phyloP scores from a whole-genome alignment of 169 alveolate genomes.

The Besnoitia besnoiti region DNA sequence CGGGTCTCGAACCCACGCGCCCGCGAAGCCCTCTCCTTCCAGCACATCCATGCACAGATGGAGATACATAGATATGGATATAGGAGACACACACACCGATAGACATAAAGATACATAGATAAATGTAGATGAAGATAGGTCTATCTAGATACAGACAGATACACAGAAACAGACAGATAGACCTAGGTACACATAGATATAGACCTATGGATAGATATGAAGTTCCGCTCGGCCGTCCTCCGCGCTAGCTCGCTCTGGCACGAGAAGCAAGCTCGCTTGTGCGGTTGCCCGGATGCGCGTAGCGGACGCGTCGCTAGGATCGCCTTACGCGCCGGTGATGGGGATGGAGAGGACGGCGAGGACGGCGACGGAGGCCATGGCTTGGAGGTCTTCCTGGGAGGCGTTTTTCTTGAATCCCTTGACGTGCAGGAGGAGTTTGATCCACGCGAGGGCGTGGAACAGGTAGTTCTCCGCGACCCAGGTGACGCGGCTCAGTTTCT shows the following conservation, averaged over 20 bases:
- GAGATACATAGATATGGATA: background rate
- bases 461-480: conserved; percentile 92
- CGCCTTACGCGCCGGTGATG: background rate
- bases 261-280: too few species aligned
- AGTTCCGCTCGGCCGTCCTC: too few species aligned
- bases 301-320: background rate
- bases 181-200: background rate
- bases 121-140: background rate
- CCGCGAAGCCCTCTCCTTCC: background rate
- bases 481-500: conserved; percentile 88
- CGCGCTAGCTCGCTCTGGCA: too few species aligned
- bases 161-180: background rate
- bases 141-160: background rate
- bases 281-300: background rate
- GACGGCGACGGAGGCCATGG: conserved; percentile 84
- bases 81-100: background rate
- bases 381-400: conserved; percentile 79
- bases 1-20: too few species aligned
- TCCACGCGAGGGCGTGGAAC: conserved; percentile 93
- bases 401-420: conserved; percentile 84
- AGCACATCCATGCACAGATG: background rate
- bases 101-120: background rate
- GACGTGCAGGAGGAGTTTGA: conserved; percentile 83
- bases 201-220: background rate
- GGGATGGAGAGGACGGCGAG: background rate